These are phyloP conservation scores for Pyronema domesticum DNA, from an alignment of 495 filamentous ascomycete genomes.

Conservation along the genomic window DNA sequence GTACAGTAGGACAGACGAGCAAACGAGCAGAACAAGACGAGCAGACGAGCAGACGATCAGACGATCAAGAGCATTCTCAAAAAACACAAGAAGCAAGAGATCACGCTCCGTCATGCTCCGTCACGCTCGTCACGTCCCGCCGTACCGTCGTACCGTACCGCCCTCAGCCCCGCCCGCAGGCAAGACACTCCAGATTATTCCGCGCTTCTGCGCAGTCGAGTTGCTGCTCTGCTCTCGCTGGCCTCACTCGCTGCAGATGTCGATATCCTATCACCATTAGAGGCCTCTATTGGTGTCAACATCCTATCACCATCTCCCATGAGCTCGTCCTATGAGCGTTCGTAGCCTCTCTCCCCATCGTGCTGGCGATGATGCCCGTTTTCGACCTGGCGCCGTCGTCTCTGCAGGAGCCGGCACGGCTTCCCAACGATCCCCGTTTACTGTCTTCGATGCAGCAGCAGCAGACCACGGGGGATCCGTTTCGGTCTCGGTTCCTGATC, in stretches of 20 bases:
- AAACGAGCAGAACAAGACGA: too few species aligned
- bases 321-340: not conserved
- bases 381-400: not conserved
- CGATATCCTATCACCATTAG: too few species aligned
- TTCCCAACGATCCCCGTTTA: constrained; percentile 1
- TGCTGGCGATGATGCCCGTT: not conserved
- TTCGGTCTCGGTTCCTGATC: constrained; percentile 2
- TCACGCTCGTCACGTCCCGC: not conserved
- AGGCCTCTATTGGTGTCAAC: too few species aligned
- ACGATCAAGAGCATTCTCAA: not conserved
- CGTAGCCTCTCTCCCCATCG: not conserved
- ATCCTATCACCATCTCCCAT: not conserved
- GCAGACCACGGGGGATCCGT: not conserved
- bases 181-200: too few species aligned
- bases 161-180: too few species aligned
- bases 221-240: too few species aligned
- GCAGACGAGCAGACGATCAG: too few species aligned
- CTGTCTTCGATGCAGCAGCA: not conserved
- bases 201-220: too few species aligned
- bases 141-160: not conserved
- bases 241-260: too few species aligned
- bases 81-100: not conserved
- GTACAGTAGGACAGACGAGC: too few species aligned
- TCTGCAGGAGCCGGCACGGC: not conserved
- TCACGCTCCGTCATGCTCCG: not conserved